Percentiles rank a stretch among this genome's conserved stretches.
These are phyloP conservation scores for Colletotrichum camelliae DNA, from an alignment of 2,329 filamentous ascomycete species.

Conservation along the genomic window DNA sequence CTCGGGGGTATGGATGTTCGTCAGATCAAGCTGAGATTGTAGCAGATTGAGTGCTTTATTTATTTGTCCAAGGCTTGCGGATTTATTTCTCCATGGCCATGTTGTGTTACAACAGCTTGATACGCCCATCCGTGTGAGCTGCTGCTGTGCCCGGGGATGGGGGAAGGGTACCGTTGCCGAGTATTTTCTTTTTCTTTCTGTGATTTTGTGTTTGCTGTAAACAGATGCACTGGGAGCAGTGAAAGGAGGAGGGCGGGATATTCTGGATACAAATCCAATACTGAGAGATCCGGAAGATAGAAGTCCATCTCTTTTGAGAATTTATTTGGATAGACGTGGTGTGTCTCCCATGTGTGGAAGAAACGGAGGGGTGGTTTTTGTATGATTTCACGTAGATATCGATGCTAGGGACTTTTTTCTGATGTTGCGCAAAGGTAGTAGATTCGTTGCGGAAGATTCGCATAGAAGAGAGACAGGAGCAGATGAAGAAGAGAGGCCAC, in stretches of 20 bases:
- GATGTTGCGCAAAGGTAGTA: background rate
- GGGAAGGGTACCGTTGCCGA: background rate
- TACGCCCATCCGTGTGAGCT: background rate
- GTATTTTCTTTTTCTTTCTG: background rate
- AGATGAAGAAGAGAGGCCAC: rapidly evolving
- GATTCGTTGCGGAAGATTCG: background rate
- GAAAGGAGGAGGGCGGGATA: background rate
- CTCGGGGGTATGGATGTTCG: background rate
- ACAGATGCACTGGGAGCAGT: rapidly evolving
- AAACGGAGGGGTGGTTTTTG: rapidly evolving
- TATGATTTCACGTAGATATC: background rate
- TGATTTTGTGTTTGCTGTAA: background rate
- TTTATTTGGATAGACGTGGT: rapidly evolving
- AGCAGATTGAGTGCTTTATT: background rate
- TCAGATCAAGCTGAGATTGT: background rate
- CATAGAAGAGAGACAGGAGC: background rate
- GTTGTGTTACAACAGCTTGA: background rate
- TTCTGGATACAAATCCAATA: background rate
- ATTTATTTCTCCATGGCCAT: background rate
- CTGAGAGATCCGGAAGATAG: background rate
- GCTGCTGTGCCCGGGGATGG: background rate
- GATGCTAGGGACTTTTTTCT: background rate
- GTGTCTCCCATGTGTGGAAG: background rate
- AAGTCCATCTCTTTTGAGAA: background rate
- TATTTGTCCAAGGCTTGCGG: background rate